Evolutionary conservation across 169 alveolate species (phyloP), one percentile per base, ranked within the genome.

Genomic region (Plasmodium yoelii): DNA sequence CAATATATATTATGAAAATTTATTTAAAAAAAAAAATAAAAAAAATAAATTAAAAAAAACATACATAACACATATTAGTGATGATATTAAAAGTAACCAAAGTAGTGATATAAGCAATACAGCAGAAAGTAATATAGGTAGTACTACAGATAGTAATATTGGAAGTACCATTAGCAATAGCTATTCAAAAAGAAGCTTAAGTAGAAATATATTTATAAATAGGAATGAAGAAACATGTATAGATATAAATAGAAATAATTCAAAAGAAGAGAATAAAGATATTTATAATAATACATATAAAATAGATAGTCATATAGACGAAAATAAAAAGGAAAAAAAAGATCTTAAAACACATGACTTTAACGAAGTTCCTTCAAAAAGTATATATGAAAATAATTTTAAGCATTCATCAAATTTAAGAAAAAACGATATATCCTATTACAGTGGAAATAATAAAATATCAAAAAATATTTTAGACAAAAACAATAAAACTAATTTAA

Each of bases 351-450:
- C 34, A 51, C 24, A 53, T 8, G 51, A 46, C 2, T 60, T 73
- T 34, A 44, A 13, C 64, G 51, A 63, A 19, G 53, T 74, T 49
- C 56, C 42, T 34, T 3, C 59, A 24, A 65, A 74, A 18, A 74
- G 60, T 18, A 42, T 39, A 7, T 74, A 42, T 74, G 57, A 28
- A 44, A 65, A 22, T 15, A 74, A 49, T 46, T 12, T 74, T 26
- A 74, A 74, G 22, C 46, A 74, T 46, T 74, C 88, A 18, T 61
- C 61, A 5, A 74, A 44, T 22, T 61, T 74, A 28, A 74, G 65
- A 13, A 57, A 59, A 9, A 74, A 74, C 53, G 73, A 74, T 8
- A 74, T 60, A 44, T 44, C 44, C 60, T 44, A 74, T 34, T 51
- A 42, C 8, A 59, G 88, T 15, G 70, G 42, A 18, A 51, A 65